Percentiles rank a stretch among this genome's conserved stretches.
Conservation (phyloP, 208 protist species). For the Crithidia acanthocephali region DNA sequence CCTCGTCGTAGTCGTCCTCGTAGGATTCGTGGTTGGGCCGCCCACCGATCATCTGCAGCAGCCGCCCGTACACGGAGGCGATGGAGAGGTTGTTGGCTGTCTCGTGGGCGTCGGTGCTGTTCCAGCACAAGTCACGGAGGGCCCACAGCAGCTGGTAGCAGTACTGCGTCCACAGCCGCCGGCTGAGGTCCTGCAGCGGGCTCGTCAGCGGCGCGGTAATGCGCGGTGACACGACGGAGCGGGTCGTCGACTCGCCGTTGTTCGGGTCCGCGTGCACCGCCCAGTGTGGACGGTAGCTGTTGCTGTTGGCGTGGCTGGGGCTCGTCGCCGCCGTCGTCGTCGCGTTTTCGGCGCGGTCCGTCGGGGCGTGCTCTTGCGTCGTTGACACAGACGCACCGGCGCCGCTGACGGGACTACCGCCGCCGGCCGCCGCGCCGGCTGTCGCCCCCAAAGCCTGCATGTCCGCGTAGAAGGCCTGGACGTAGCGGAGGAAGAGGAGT, state of each 20-base stretch:
- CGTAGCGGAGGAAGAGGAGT: constrained; percentile 63
- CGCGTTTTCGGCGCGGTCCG: background rate
- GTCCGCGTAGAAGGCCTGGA: constrained; percentile 57
- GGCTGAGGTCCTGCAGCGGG: constrained; percentile 26
- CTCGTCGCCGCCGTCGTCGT: background rate
- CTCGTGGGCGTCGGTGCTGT: constrained; percentile 51
- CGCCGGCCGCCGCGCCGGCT: background rate
- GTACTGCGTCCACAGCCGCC: constrained; percentile 49
- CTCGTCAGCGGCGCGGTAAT: background rate
- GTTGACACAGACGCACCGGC: background rate
- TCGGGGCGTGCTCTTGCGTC: background rate
- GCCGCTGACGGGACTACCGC: background rate
- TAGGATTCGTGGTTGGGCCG: constrained; percentile 19
- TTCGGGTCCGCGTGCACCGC: constrained; percentile 9
- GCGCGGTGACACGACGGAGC: constrained; percentile 14
- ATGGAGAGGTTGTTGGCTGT: constrained; percentile 60
- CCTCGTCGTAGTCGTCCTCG: constrained; percentile 25
- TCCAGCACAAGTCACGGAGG: constrained; percentile 59
- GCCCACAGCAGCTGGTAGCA: constrained; percentile 56
- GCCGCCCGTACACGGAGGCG: constrained; percentile 57
- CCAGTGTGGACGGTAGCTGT: background rate
- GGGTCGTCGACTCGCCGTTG: constrained; percentile 11
- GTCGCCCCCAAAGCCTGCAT: constrained; percentile 17
- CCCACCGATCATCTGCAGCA: constrained; percentile 47
- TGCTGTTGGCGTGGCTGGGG: constrained; percentile 2